phyloP scores from a whole-genome alignment of 2,329 filamentous ascomycete species.

The Fonsecaea nubica region DNA sequence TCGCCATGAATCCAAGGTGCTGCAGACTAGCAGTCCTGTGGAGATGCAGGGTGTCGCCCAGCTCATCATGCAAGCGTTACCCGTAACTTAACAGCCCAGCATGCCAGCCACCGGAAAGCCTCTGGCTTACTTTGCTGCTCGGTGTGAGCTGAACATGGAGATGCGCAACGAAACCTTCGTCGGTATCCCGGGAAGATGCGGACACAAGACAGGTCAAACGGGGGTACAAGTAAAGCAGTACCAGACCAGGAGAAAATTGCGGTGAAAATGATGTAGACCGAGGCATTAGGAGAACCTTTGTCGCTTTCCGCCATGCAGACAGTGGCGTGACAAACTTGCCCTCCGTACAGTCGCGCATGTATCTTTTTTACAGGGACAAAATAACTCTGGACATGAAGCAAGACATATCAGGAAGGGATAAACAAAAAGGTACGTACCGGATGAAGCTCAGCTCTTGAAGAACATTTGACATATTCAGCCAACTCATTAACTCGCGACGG shows the following conservation, averaged over 20 bases:
- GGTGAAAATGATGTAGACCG: conserved; percentile 11
- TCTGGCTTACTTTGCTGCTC: not conserved
- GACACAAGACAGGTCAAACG: not conserved
- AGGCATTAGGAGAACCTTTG: not conserved
- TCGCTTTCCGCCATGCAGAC: not conserved
- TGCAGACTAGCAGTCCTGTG: not conserved
- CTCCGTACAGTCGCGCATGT: not conserved
- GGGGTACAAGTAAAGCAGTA: conserved; percentile 9
- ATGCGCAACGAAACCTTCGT: not conserved
- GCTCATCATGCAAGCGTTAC: not conserved
- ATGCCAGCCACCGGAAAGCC: not conserved
- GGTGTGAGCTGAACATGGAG: not conserved
- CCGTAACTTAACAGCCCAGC: not conserved
- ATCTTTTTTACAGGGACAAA: not conserved
- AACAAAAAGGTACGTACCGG: conserved; percentile 60
- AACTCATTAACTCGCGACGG: conserved; percentile 64
- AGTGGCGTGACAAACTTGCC: not conserved
- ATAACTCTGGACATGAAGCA: not conserved
- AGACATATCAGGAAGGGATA: not conserved
- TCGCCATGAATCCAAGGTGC: not conserved
- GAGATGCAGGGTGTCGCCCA: not conserved
- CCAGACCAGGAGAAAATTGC: conserved; percentile 18
- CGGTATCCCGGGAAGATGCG: not conserved
- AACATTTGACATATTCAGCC: conserved; percentile 62
- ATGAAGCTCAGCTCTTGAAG: conserved; percentile 75